These are phyloP conservation scores for Diaporthe velutina DNA, from an alignment of 2,329 filamentous ascomycete species.

Conservation along the genomic window DNA sequence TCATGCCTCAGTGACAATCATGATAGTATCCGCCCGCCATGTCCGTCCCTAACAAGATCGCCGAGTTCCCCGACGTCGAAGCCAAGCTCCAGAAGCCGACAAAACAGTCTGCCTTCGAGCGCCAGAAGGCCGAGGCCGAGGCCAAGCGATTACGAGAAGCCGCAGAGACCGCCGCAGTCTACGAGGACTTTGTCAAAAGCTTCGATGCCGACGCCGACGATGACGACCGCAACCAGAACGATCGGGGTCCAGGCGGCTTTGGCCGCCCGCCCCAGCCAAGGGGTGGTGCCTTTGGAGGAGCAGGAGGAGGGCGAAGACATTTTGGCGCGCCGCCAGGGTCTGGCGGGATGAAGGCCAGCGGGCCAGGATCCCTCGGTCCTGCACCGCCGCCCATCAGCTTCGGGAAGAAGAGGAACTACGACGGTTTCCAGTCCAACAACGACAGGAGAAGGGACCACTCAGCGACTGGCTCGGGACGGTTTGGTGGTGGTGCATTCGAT, in stretches of 20 bases:
- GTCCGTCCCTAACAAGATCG: conserved; percentile 62
- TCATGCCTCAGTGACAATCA: conserved; percentile 10
- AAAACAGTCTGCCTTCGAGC: conserved; percentile 90
- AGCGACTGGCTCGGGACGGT: conserved; percentile 47
- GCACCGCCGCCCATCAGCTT: conserved; percentile 62
- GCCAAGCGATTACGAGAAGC: conserved; percentile 87
- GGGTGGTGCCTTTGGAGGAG: conserved; percentile 39
- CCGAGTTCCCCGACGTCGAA: conserved; percentile 78
- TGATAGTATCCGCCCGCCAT: conserved; percentile 49
- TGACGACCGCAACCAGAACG: conserved; percentile 45
- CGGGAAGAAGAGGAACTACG: conserved; percentile 67
- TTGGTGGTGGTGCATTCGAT: conserved; percentile 54
- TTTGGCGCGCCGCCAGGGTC: conserved; percentile 68
- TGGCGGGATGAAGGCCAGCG: conserved; percentile 66
- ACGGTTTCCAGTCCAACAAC: conserved; percentile 57
- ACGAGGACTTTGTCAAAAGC: conserved; percentile 88
- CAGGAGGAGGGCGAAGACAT: conserved; percentile 64
- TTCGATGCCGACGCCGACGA: conserved; percentile 74
- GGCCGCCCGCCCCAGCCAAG: conserved; percentile 40
- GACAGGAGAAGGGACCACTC: conserved; percentile 48
- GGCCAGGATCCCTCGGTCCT: conserved; percentile 73
- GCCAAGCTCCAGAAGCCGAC: conserved; percentile 83
- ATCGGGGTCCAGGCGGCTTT: conserved; percentile 29
- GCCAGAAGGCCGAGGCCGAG: conserved; percentile 89
- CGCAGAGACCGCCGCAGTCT: conserved; percentile 88